phyloP scores from a whole-genome alignment of 2,329 filamentous ascomycete genomes.

The Ophiostoma himal-ulmi region DNA sequence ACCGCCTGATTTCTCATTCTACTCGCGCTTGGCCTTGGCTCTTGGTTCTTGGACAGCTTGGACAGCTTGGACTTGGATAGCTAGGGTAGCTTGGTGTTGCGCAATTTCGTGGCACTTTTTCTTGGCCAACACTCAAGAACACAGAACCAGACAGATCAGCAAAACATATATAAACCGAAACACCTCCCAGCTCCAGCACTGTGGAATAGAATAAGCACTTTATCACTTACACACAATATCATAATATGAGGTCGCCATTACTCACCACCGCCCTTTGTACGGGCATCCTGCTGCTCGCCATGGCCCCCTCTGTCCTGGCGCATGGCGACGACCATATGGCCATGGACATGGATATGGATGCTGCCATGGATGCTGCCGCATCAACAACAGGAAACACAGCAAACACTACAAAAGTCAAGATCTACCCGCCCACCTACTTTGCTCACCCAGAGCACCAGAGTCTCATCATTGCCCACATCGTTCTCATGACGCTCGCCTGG shows the following conservation, averaged over 20 bases:
- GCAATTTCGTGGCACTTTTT: background rate
- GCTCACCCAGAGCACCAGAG: conserved; percentile 46
- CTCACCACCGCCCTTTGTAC: conserved; percentile 24
- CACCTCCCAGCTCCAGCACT: background rate
- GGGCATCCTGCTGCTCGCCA: conserved; percentile 29
- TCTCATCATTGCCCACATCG: conserved; percentile 64
- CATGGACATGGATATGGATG: conserved; percentile 23
- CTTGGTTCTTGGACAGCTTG: conserved; percentile 16
- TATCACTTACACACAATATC: conserved; percentile 15
- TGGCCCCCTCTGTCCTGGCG: conserved; percentile 30
- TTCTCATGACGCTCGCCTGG: conserved; percentile 66
- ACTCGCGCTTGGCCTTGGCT: conserved; percentile 15
- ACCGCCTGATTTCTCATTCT: background rate
- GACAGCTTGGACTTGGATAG: background rate
- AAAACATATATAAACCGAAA: background rate
- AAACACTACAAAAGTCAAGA: conserved; percentile 23
- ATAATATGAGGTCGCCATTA: conserved; percentile 17
- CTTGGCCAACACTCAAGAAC: background rate
- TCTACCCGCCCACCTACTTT: conserved; percentile 54
- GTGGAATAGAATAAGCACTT: background rate
- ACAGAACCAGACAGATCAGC: background rate
- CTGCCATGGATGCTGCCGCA: conserved; percentile 22
- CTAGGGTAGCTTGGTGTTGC: background rate
- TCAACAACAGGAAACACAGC: conserved; percentile 24
- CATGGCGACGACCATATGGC: conserved; percentile 31